phyloP scores from a whole-genome alignment of 1,139 yeast species.

The Blastobotrys arbuscula region DNA sequence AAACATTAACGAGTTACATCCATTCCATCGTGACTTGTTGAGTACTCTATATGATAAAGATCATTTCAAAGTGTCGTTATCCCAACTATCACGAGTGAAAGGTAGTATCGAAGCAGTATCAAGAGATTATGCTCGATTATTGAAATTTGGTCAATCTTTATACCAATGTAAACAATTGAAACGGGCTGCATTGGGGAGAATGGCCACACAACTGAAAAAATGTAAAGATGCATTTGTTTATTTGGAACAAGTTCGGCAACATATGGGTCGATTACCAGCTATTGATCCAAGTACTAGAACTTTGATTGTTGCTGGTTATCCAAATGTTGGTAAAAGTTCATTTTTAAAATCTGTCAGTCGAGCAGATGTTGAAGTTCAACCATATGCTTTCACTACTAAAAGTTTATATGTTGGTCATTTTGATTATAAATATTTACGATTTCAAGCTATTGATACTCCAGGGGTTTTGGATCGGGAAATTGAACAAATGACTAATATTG shows the following conservation, averaged over 20 bases:
- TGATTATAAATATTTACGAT: constrained; percentile 93
- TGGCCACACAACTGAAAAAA: constrained; percentile 96
- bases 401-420: constrained; percentile 94
- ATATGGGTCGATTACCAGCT: constrained; percentile 94
- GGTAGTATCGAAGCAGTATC: constrained; percentile 92
- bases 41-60: constrained; percentile 96
- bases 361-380: constrained; percentile 98
- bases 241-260: constrained; percentile 98
- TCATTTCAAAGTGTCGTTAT: constrained; percentile 95
- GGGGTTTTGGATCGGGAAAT: constrained; percentile 98
- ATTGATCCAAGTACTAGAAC: constrained; percentile 99
- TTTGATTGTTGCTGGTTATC: constrained; percentile 93
- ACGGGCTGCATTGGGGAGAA: constrained; percentile 98
- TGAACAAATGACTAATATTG: constrained; percentile 98
- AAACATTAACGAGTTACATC: constrained; percentile 94
- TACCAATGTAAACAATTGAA: constrained; percentile 98
- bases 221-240: constrained; percentile 89
- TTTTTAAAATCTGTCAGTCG: constrained; percentile 89
- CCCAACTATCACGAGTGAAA: constrained; percentile 91
- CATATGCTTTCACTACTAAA: constrained; percentile 97
- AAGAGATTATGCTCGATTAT: constrained; percentile 86
- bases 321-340: constrained; percentile 97
- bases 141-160: constrained; percentile 94
- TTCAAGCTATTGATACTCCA: constrained; percentile 99
- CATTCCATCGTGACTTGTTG: constrained; percentile 96